Conservation (phyloP, 495 filamentous ascomycete genomes). For the Neurospora sp. region DNA sequence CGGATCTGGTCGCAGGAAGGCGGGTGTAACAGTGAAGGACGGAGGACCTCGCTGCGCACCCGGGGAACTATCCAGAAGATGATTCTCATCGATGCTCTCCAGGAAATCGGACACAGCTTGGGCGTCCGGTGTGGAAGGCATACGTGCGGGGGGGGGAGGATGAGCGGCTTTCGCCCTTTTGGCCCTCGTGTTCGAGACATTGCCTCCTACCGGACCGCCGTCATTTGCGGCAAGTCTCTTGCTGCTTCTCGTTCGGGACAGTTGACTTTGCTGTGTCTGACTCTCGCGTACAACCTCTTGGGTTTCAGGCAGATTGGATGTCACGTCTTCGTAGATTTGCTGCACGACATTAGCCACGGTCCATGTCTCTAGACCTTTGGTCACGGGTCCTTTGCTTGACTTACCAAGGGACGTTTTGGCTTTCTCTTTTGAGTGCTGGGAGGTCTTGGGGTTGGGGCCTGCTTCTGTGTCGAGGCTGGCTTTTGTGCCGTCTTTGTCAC, state of each 20-base stretch:
- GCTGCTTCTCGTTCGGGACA: background rate
- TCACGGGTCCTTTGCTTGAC: background rate
- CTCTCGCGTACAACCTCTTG: constrained; percentile 12
- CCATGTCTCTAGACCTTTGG: background rate
- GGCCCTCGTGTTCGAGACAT: background rate
- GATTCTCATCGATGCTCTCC: background rate
- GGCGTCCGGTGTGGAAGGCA: background rate
- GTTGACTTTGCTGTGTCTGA: background rate
- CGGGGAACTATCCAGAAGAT: background rate
- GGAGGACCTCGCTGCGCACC: background rate
- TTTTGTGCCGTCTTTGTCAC: background rate
- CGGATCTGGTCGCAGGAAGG: background rate
- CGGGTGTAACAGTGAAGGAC: background rate
- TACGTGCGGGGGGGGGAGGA: background rate
- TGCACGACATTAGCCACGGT: background rate
- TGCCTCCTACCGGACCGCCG: background rate
- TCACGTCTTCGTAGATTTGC: constrained; percentile 11
- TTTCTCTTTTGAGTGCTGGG: constrained; percentile 6
- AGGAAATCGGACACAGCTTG: background rate
- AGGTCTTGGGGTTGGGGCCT: background rate
- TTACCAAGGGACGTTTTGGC: constrained; percentile 13
- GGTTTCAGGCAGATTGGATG: constrained; percentile 11
- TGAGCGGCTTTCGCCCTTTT: background rate
- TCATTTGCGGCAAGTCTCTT: background rate
- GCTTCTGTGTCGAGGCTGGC: background rate